Conservation (phyloP, 2,329 filamentous ascomycete genomes). For the Exophiala sp. region DNA sequence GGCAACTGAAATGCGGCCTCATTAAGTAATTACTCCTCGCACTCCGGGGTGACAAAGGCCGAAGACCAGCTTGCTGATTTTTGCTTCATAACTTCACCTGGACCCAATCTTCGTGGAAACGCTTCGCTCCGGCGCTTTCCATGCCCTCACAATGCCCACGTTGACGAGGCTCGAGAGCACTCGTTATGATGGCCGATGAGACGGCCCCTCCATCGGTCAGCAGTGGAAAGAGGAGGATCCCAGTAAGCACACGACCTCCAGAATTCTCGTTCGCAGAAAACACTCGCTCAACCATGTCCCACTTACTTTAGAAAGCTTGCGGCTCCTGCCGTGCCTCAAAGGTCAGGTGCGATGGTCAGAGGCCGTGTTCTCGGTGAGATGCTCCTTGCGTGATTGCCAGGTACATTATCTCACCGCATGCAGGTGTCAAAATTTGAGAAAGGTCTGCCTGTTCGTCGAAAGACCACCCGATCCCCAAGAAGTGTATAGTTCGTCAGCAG, state of each 20-base stretch:
- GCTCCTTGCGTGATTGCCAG: no score
- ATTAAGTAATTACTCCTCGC: no score
- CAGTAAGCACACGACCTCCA: constrained; percentile 27
- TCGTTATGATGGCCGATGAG: neutral
- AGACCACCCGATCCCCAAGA: constrained; percentile 27
- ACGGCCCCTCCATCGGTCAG: neutral
- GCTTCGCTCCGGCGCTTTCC: no score
- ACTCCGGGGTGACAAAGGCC: no score
- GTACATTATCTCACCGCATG: no score
- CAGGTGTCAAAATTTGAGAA: constrained; percentile 35
- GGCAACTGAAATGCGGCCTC: no score
- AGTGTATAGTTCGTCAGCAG: constrained; percentile 2
- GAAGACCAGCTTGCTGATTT: no score
- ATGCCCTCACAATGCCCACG: neutral
- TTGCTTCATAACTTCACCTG: no score
- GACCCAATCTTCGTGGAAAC: no score
- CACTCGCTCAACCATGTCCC: no score
- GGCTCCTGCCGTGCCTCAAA: constrained; percentile 39
- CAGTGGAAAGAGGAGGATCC: constrained; percentile 36
- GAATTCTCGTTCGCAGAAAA: no score
- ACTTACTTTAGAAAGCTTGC: constrained; percentile 34
- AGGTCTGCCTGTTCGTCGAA: constrained; percentile 38
- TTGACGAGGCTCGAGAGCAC: neutral
- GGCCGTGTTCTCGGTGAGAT: constrained; percentile 36
- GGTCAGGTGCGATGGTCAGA: constrained; percentile 38